These are phyloP conservation scores for Mantamonas sphyraenae DNA, from an alignment of 78 protist species.

Conservation along the genomic window DNA sequence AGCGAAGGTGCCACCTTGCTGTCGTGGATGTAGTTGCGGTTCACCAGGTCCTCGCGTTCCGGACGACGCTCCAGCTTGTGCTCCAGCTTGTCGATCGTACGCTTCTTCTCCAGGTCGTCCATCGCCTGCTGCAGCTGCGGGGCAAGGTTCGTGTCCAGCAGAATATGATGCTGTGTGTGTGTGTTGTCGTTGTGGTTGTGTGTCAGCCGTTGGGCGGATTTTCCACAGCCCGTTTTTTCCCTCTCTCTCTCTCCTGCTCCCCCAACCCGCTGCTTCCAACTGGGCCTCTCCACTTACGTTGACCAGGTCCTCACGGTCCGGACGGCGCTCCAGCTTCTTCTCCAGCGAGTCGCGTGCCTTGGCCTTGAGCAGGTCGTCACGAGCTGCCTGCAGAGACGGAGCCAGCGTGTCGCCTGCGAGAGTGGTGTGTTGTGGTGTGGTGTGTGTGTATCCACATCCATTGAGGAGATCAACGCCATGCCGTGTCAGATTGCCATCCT, in stretches of 20 bases:
- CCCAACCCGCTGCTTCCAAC: no score
- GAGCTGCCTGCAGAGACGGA: neutral
- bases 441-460: no score
- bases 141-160: neutral
- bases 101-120: slow-evolving; percentile 3
- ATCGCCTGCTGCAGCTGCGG: neutral
- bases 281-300: no score
- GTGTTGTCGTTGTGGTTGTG: no score
- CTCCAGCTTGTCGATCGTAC: neutral
- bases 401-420: no score
- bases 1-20: neutral
- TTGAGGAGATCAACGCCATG: no score
- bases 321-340: neutral
- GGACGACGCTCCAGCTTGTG: neutral
- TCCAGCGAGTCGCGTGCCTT: neutral
- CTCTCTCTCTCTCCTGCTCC: no score
- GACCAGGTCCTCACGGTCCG: slow-evolving; percentile 3
- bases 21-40: slow-evolving; percentile 2
- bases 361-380: slow-evolving; percentile 2
- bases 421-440: no score
- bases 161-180: slow-evolving; percentile 1
- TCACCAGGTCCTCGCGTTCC: neutral
- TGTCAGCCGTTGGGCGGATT: no score
- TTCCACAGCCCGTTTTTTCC: no score
- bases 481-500: no score